phyloP scores from a whole-genome alignment of 495 filamentous ascomycete species.

The Chaetomium tenue region DNA sequence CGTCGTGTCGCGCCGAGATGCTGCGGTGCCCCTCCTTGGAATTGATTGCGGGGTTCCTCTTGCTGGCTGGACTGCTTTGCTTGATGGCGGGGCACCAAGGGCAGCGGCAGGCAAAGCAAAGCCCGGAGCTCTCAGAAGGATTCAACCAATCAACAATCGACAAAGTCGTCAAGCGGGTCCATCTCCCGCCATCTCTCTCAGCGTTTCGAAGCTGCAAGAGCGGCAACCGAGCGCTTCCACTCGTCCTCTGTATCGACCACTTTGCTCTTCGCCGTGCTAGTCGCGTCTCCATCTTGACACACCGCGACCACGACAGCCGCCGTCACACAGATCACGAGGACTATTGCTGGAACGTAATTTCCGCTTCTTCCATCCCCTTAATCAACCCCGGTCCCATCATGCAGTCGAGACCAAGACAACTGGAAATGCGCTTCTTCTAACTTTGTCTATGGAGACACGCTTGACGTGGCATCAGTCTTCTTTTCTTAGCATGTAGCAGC shows the following conservation, averaged over 20 bases:
- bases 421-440: too few species aligned
- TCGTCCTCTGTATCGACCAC: background rate
- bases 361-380: too few species aligned
- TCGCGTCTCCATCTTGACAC: background rate
- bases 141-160: slow-evolving; percentile 1
- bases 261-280: background rate
- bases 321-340: background rate
- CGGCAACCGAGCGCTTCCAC: slow-evolving; percentile 4
- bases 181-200: background rate
- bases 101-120: background rate
- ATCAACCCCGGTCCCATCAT: too few species aligned
- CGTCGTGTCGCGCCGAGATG: slow-evolving; percentile 9
- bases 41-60: slow-evolving; percentile 24
- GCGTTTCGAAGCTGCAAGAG: slow-evolving; percentile 5
- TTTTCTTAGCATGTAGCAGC: too few species aligned
- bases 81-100: slow-evolving; percentile 28
- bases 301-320: background rate
- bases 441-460: too few species aligned
- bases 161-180: background rate
- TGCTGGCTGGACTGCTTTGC: slow-evolving; percentile 19
- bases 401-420: too few species aligned
- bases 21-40: slow-evolving; percentile 26
- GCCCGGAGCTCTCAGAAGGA: too few species aligned
- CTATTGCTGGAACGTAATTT: background rate
- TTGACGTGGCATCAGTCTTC: too few species aligned